These are phyloP conservation scores for Penicillium canariense DNA, from an alignment of 495 filamentous ascomycete genomes.

Conservation along the genomic window DNA sequence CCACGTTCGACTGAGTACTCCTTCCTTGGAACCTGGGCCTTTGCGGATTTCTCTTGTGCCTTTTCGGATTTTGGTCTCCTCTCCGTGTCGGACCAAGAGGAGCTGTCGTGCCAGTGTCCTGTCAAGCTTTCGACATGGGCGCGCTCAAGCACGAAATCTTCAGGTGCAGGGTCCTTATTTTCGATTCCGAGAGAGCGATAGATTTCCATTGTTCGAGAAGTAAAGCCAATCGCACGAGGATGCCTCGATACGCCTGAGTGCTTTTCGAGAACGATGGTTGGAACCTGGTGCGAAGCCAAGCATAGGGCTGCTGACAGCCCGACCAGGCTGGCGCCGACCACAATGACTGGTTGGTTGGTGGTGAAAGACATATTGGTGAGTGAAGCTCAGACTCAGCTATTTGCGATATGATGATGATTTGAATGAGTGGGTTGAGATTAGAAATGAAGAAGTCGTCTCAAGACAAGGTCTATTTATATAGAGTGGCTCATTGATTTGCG, in stretches of 20 bases:
- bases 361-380: background rate
- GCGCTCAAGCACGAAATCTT: slow-evolving; percentile 24
- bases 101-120: slow-evolving; percentile 26
- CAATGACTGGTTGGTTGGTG: slow-evolving; percentile 19
- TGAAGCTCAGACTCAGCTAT: background rate
- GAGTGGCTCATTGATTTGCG: background rate
- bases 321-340: slow-evolving; percentile 33
- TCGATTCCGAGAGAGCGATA: slow-evolving; percentile 29
- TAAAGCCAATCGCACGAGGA: slow-evolving; percentile 36
- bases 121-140: slow-evolving; percentile 29
- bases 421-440: background rate
- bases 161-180: slow-evolving; percentile 22
- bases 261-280: slow-evolving; percentile 32
- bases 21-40: slow-evolving; percentile 6
- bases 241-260: slow-evolving; percentile 26
- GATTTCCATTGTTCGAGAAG: slow-evolving; percentile 36
- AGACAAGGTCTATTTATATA: background rate
- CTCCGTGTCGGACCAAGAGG: slow-evolving; percentile 27
- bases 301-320: slow-evolving; percentile 33
- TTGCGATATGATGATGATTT: background rate
- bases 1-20: slow-evolving; percentile 20
- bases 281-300: slow-evolving; percentile 23
- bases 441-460: background rate
- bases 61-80: slow-evolving; percentile 1
- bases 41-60: background rate